Percentiles rank a stretch among this genome's conserved stretches.
phyloP scores from a whole-genome alignment of 208 protist species.

The Endotrypanum monterogeii region DNA sequence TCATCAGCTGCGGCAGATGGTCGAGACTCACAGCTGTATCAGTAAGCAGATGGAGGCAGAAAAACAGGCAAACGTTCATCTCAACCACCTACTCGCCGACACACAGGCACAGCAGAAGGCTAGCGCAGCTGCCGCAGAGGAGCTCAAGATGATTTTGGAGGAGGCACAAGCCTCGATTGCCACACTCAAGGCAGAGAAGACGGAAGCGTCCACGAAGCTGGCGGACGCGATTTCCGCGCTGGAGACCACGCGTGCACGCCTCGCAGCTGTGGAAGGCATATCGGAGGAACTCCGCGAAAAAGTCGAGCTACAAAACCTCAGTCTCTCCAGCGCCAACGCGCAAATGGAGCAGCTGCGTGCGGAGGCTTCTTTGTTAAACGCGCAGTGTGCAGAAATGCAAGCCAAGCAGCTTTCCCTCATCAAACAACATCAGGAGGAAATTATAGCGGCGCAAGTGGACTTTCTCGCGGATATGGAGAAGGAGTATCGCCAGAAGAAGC shows the following conservation, averaged over 20 bases:
- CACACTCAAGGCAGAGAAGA: conserved; percentile 2
- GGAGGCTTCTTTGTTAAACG: neutral
- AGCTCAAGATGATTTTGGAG: conserved; percentile 2
- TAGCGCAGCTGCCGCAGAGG: neutral
- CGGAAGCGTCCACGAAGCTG: neutral
- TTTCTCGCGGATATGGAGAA: conserved; percentile 27
- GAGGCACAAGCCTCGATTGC: neutral
- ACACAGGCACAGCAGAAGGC: conserved; percentile 11
- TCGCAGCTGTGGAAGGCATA: neutral
- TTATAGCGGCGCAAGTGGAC: conserved; percentile 22
- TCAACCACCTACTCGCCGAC: neutral
- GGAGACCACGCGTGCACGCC: neutral
- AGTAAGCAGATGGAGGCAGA: conserved; percentile 17
- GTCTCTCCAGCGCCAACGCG: neutral
- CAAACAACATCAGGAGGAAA: conserved; percentile 7
- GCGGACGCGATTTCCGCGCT: neutral
- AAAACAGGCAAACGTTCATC: conserved; percentile 1
- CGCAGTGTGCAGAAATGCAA: neutral
- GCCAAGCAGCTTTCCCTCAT: neutral
- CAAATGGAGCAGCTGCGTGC: neutral
- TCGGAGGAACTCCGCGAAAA: conserved; percentile 2
- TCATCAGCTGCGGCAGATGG: conserved; percentile 9
- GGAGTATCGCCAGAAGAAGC: conserved; percentile 29
- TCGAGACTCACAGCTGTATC: conserved; percentile 17
- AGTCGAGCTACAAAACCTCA: neutral